phyloP scores from a whole-genome alignment of 257 asterid genomes.

The Solanum stenotomum region DNA sequence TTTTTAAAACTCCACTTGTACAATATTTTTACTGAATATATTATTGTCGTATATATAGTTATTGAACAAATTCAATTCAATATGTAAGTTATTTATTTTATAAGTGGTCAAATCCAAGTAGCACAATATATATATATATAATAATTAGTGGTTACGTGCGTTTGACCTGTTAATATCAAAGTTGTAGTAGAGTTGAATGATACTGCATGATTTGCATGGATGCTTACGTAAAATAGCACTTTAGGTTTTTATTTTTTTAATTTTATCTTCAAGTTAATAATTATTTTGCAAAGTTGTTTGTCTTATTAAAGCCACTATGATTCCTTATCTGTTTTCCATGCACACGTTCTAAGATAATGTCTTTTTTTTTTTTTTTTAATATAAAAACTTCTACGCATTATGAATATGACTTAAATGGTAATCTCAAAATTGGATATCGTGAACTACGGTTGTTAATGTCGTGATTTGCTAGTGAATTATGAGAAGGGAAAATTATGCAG shows the following conservation, averaged over 20 bases:
- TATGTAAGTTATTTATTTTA: neutral
- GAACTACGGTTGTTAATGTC: neutral
- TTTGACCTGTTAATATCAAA: neutral
- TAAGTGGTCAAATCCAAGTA: neutral
- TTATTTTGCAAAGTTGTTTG: neutral
- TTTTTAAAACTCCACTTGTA: neutral
- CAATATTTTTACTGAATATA: too few relatives aligned
- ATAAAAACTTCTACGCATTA: too few relatives aligned
- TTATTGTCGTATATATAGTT: neutral
- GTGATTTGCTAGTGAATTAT: neutral
- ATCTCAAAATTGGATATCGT: neutral
- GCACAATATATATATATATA: neutral
- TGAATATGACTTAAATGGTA: neutral
- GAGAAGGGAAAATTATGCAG: too few relatives aligned
- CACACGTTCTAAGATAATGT: neutral
- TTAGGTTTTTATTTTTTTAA: neutral
- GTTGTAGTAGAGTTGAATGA: neutral
- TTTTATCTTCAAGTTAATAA: neutral
- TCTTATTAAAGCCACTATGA: neutral
- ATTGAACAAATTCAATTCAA: neutral
- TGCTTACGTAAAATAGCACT: slow-evolving; percentile 8
- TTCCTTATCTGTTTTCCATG: neutral
- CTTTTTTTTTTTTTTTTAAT: neutral
- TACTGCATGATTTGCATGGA: slow-evolving; percentile 16
- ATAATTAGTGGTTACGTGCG: neutral